Conservation (phyloP, 495 filamentous ascomycete genomes). For the Mytilinidion resinicola region DNA sequence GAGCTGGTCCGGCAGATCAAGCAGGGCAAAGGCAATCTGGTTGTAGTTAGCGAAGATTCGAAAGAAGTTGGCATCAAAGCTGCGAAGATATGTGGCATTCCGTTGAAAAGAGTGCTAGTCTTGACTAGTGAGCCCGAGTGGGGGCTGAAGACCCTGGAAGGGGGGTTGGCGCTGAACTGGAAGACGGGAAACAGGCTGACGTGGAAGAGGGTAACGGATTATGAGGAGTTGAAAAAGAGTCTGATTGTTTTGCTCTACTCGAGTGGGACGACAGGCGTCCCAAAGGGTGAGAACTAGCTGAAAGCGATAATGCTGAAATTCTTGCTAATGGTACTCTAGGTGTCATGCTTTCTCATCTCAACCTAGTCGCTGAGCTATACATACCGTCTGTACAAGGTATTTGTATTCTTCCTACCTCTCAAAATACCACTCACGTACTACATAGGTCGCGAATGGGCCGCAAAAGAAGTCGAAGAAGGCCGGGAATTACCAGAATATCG, state of each 20-base stretch:
- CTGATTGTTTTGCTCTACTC: slow-evolving; percentile 34
- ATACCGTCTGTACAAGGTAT: slow-evolving; percentile 13
- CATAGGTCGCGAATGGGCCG: slow-evolving; percentile 3
- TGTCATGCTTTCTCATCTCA: slow-evolving; percentile 37
- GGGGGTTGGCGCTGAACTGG: background rate
- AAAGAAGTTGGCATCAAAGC: slow-evolving; percentile 22
- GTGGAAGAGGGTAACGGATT: slow-evolving; percentile 45
- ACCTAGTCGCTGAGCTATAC: slow-evolving; percentile 32
- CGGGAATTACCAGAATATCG: slow-evolving; percentile 30
- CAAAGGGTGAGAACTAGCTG: slow-evolving; percentile 30
- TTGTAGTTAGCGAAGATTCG: slow-evolving; percentile 25
- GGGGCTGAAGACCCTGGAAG: background rate
- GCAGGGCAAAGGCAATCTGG: slow-evolving; percentile 28
- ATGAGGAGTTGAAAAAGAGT: slow-evolving; percentile 32
- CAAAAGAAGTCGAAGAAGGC: slow-evolving; percentile 5
- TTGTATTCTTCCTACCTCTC: too few species aligned
- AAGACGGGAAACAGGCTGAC: slow-evolving; percentile 19
- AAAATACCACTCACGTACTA: too few species aligned
- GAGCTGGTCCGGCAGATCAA: slow-evolving; percentile 42
- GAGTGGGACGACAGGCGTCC: slow-evolving; percentile 39
- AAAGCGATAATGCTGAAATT: background rate
- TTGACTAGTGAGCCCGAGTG: slow-evolving; percentile 12
- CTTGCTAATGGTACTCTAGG: slow-evolving; percentile 6
- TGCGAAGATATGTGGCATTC: slow-evolving; percentile 17
- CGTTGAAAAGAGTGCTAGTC: slow-evolving; percentile 18